A percentile compares a stretch with the other conserved stretches of the same genome.
Evolutionary conservation across 73 alveolate species (phyloP).

Genomic region (Paramecium bursaria): DNA sequence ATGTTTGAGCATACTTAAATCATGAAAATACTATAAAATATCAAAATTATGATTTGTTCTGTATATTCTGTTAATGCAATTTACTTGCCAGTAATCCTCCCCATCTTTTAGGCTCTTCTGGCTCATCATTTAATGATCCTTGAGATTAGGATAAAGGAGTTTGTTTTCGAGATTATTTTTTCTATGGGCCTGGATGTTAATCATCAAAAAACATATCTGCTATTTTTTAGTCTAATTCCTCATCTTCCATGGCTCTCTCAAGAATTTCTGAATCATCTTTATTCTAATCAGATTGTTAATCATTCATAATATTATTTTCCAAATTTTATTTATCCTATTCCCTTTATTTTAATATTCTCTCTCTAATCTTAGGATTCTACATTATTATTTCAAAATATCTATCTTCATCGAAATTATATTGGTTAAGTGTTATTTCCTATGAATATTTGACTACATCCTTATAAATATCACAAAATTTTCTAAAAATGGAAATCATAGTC

Average conservation of each 20-base stretch:
- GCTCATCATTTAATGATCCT: too few relatives aligned
- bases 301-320: neutral
- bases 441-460: constrained; percentile 45
- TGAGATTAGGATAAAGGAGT: too few relatives aligned
- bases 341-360: constrained; percentile 17
- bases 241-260: constrained; percentile 15
- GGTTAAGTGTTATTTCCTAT: constrained; percentile 10
- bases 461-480: constrained; percentile 48
- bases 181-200: too few relatives aligned
- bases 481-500: constrained; percentile 29
- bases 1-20: neutral
- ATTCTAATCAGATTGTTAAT: constrained; percentile 9
- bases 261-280: constrained; percentile 16
- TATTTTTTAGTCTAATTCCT: constrained; percentile 36
- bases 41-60: too few relatives aligned
- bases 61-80: too few relatives aligned
- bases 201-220: constrained; percentile 26
- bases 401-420: constrained; percentile 46
- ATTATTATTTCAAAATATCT: constrained; percentile 23
- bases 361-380: constrained; percentile 52
- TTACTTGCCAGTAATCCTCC: too few relatives aligned
- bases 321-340: constrained; percentile 29
- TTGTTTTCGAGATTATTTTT: too few relatives aligned
- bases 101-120: too few relatives aligned
- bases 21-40: too few relatives aligned